phyloP scores from a whole-genome alignment of 1,139 yeast species.

The Yamadazyma buinensis region DNA sequence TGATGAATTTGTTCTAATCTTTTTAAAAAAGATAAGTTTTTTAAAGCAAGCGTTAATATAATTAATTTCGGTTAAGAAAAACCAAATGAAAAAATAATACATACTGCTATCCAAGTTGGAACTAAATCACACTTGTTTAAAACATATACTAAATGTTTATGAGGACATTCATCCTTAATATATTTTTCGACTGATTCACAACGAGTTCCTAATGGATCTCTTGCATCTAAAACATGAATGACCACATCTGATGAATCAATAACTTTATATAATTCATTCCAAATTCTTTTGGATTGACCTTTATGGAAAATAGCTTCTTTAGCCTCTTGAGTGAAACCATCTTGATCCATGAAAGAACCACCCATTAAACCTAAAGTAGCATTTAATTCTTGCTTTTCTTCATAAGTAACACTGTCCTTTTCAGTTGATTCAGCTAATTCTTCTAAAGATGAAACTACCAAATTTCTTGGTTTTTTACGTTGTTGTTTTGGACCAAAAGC shows the following conservation, averaged over 20 bases:
- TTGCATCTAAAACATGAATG: constrained; percentile 92
- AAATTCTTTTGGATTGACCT: constrained; percentile 97
- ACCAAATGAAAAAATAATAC: constrained; percentile 34
- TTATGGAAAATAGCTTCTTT: constrained; percentile 94
- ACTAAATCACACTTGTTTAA: constrained; percentile 97
- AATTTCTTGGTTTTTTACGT: constrained; percentile 80
- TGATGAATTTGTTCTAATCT: too few relatives aligned
- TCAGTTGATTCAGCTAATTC: constrained; percentile 69
- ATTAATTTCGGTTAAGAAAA: too few relatives aligned
- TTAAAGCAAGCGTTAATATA: too few relatives aligned
- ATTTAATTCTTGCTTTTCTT: constrained; percentile 72
- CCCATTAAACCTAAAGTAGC: constrained; percentile 82
- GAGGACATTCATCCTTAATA: constrained; percentile 91
- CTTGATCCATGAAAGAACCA: constrained; percentile 59
- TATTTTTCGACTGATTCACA: constrained; percentile 93
- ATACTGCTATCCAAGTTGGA: constrained; percentile 99
- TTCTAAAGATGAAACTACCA: constrained; percentile 71
- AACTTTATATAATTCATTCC: constrained; percentile 96
- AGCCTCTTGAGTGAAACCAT: constrained; percentile 84
- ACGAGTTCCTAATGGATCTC: constrained; percentile 95
- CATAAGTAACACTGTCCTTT: constrained; percentile 55
- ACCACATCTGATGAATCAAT: constrained; percentile 96
- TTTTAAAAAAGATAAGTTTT: too few relatives aligned
- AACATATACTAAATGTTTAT: constrained; percentile 91
- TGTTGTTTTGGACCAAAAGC: constrained; percentile 96